Evolutionary conservation across 768 basidiomycete species (phyloP), one percentile per base, ranked within the genome.

Genomic region (Leccinellum luteum): DNA sequence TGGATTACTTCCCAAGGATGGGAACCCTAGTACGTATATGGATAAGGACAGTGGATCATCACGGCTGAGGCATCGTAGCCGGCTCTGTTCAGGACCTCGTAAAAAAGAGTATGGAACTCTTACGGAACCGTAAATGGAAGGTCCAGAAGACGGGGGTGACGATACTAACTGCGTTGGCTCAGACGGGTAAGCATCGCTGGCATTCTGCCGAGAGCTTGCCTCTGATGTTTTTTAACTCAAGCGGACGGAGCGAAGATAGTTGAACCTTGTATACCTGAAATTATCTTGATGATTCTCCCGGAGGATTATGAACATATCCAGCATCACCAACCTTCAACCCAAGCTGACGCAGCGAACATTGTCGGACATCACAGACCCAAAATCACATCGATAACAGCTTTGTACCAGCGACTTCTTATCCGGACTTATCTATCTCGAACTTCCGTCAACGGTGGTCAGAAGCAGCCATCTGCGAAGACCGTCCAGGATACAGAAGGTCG

Each of bases 61-160:
- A 9, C 9, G 17, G 35, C 35, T 38, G 35, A 34, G 17, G 4
- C 35, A 17, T 0, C 17, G 7, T 17, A 48, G 48, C 27, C 28
- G 3, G 31, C 17, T 35, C 15, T 17, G 14, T 63, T 3, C n/a
- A 9, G 2, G 25, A 55, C 3, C 67, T 68, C 2, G 58, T 69
- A 1, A 6, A 17, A 1, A 57, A 44, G 19, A 55, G 65, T 52
- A 25, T 69, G 52, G 7, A 31, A 3, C 31, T 43, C 14, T 27
- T 66, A 17, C 3, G 4, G 17, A 31, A 44, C 0, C 17, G 19
- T 6, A n/a, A 5, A 8, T 66, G 67, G 67, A 61, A 60, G 25
- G 19, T 6, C 13, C 67, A 66, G 57, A 69, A 69, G 27, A 60
- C 59, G 4, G 67, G 65, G 3, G 62, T 66, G 48, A 60, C 48